Conservation (phyloP, 2,329 filamentous ascomycete genomes). For the Spiromastix sp. region DNA sequence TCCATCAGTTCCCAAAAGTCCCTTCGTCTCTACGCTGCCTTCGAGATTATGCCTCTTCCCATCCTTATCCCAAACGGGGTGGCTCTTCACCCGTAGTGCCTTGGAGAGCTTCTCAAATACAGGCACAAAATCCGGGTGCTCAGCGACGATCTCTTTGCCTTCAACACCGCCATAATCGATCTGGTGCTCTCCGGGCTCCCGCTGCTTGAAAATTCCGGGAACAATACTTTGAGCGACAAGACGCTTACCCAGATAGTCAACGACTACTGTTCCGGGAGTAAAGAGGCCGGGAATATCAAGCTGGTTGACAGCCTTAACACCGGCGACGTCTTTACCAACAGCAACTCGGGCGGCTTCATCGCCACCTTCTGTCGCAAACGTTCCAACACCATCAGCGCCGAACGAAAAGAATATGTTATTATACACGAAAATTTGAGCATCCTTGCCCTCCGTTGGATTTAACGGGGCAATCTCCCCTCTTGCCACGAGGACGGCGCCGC, state of each 20-base stretch:
- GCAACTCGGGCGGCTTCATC: slow-evolving; percentile 94
- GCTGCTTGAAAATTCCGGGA: slow-evolving; percentile 97
- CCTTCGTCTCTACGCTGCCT: slow-evolving; percentile 95
- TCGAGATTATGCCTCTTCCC: slow-evolving; percentile 82
- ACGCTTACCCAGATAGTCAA: slow-evolving; percentile 94
- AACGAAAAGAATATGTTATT: slow-evolving; percentile 99
- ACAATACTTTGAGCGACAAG: slow-evolving; percentile 97
- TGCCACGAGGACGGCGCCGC: slow-evolving; percentile 84
- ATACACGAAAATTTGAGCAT: slow-evolving; percentile 98
- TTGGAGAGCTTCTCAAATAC: slow-evolving; percentile 87
- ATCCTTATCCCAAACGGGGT: slow-evolving; percentile 97
- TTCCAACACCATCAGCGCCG: slow-evolving; percentile 92
- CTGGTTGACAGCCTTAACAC: slow-evolving; percentile 92
- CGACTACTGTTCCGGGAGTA: slow-evolving; percentile 89
- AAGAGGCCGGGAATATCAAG: slow-evolving; percentile 90
- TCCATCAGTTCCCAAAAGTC: slow-evolving; percentile 89
- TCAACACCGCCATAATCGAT: slow-evolving; percentile 98
- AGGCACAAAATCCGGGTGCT: slow-evolving; percentile 73
- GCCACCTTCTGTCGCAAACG: slow-evolving; percentile 90
- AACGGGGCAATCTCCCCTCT: slow-evolving; percentile 84
- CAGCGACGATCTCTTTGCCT: slow-evolving; percentile 88
- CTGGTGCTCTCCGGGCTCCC: slow-evolving; percentile 93
- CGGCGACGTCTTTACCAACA: slow-evolving; percentile 90
- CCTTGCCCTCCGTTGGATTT: slow-evolving; percentile 83
- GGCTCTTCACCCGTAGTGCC: slow-evolving; percentile 82